Percentiles rank a stretch among this genome's conserved stretches.
phyloP scores from a whole-genome alignment of 2,329 filamentous ascomycete genomes.

The Periconia sp. region DNA sequence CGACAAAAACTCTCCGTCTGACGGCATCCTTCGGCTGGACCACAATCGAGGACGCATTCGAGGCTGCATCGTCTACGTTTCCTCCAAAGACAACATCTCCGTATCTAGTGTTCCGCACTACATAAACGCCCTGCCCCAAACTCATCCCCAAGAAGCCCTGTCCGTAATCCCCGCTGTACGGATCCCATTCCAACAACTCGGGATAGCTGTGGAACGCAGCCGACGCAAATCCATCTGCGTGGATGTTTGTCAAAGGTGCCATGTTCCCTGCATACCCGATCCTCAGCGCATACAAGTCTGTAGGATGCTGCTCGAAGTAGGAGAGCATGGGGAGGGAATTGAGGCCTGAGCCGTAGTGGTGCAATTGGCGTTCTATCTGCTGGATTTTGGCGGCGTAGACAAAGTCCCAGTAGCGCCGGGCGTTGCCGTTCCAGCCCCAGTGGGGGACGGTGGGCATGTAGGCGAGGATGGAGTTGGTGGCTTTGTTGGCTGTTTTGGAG shows the following conservation, averaged over 20 bases:
- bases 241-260: slow-evolving; percentile 62
- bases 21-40: slow-evolving; percentile 56
- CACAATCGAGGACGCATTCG: slow-evolving; percentile 25
- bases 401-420: slow-evolving; percentile 67
- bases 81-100: slow-evolving; percentile 60
- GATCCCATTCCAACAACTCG: slow-evolving; percentile 62
- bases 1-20: slow-evolving; percentile 57
- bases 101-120: slow-evolving; percentile 53
- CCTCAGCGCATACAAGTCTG: slow-evolving; percentile 58
- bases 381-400: slow-evolving; percentile 53
- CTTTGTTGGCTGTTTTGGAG: slow-evolving; percentile 54
- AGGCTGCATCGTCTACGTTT: slow-evolving; percentile 33
- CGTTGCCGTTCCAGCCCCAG: slow-evolving; percentile 69
- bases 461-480: slow-evolving; percentile 62
- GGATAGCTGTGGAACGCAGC: slow-evolving; percentile 65
- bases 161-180: slow-evolving; percentile 64
- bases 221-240: slow-evolving; percentile 60
- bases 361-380: slow-evolving; percentile 58
- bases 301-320: slow-evolving; percentile 55
- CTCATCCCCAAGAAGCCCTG: slow-evolving; percentile 60
- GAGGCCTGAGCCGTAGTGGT: slow-evolving; percentile 66
- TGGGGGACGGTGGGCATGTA: slow-evolving; percentile 65
- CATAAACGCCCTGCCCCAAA: slow-evolving; percentile 58
- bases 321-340: slow-evolving; percentile 63
- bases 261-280: slow-evolving; percentile 62